Percentiles rank a stretch among this genome's conserved stretches.
phyloP scores from a whole-genome alignment of 495 filamentous ascomycete species.

The Cudoniella acicularis region DNA sequence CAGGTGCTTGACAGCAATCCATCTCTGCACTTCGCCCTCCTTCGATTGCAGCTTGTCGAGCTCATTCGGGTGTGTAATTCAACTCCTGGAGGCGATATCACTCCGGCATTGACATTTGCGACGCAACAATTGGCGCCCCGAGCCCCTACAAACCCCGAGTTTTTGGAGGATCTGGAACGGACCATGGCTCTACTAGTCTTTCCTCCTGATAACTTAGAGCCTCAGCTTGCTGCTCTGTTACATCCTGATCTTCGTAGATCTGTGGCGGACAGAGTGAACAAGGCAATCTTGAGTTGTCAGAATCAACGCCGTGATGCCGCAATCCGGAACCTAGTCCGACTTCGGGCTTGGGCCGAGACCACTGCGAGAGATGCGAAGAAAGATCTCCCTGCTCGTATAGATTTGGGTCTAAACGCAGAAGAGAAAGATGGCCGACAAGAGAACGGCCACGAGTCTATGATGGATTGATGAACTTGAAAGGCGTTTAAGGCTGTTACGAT shows the following conservation, averaged over 20 bases:
- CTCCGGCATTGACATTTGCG: conserved; percentile 80
- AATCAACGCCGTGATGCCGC: conserved; percentile 72
- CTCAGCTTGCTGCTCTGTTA: conserved; percentile 70
- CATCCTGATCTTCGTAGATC: conserved; percentile 76
- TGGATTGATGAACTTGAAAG: conserved; percentile 33
- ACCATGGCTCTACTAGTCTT: conserved; percentile 93
- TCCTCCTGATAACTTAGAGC: conserved; percentile 68
- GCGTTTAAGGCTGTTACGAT: neutral
- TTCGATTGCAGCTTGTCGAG: conserved; percentile 89
- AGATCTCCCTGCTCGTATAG: conserved; percentile 67
- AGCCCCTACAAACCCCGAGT: conserved; percentile 75
- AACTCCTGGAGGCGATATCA: conserved; percentile 66
- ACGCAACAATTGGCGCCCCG: conserved; percentile 81
- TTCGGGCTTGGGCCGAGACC: conserved; percentile 82
- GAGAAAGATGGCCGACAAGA: conserved; percentile 37
- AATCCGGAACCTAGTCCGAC: conserved; percentile 70
- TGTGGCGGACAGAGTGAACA: conserved; percentile 80
- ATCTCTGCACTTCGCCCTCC: conserved; percentile 83
- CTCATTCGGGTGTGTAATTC: conserved; percentile 75
- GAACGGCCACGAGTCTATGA: conserved; percentile 52
- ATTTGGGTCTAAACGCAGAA: conserved; percentile 64
- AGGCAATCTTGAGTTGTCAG: conserved; percentile 73
- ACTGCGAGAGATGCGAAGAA: conserved; percentile 69
- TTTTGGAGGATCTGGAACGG: conserved; percentile 82
- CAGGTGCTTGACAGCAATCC: conserved; percentile 86